Evolutionary conservation across 2,329 filamentous ascomycete genomes (phyloP), one percentile per base, ranked within the genome.

Genomic region (Penicillium aurantiogriseum): DNA sequence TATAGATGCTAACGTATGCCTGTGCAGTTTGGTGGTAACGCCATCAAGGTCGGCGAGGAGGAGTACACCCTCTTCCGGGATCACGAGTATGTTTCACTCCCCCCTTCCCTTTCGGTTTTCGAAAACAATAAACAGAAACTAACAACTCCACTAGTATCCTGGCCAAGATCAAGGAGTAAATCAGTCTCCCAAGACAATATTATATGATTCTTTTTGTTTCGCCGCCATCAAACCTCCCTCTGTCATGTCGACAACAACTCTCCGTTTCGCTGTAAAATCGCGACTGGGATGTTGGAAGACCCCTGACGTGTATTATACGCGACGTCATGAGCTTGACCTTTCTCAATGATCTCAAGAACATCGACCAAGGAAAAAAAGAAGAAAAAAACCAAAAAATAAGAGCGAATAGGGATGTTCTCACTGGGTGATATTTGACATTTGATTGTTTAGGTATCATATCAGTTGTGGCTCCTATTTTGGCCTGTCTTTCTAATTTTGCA

Each of bases 151-250:
- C 21, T 70, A 97, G 93, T 78, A 91, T 99, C 69, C 87, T 99
- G 61, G 94, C 94, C 77, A 99, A 97, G 89, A 96, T 99, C 85
- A 96, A 91, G 81, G 93, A 97, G 85, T 96, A 90, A 82, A 83
- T 49, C 54, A 53, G 47, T 54, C 50, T 38, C 54, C 49, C 49
- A 35, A 55, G 31, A 51, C 36, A 35, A 46, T 46, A 44, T 59
- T 40, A 54, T 51, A 60, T 53, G 43, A 43, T 23, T 53, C 59
- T 62, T 51, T 52, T 60, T 62, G 51, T 62, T 52, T 62, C 59
- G 62, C 50, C 59, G 59, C 56, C 58, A 47, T 39, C n/a, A 23
- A 42, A 31, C 63, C 40, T 10, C 35, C 42, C 23, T 46, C 58
- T 56, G 62, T 58, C 43, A 45, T 60, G 48, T 50, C 48, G 47